Conservation (phyloP, 1,139 yeast genomes). For the Pichia terricola region DNA sequence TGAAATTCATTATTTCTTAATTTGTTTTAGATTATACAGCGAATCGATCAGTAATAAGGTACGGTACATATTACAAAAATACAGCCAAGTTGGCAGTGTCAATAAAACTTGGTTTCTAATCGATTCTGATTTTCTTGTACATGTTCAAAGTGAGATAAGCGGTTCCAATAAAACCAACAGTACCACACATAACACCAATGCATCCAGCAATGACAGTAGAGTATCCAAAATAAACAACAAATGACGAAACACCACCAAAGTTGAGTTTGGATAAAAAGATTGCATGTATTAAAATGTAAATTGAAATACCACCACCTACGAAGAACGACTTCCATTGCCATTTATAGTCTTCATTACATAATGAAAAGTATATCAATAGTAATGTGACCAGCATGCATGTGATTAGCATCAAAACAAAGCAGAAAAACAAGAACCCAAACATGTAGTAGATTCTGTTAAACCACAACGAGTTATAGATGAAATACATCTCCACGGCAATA, state of each 20-base stretch:
- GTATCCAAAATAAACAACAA: slow-evolving; percentile 80
- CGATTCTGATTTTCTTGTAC: slow-evolving; percentile 80
- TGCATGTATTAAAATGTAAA: slow-evolving; percentile 80
- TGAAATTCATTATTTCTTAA: too few relatives aligned
- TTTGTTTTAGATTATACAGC: too few relatives aligned
- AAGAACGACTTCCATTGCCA: slow-evolving; percentile 97
- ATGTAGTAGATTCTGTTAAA: slow-evolving; percentile 88
- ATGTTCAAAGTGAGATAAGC: slow-evolving; percentile 70
- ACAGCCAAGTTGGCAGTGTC: too few relatives aligned
- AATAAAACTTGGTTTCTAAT: slow-evolving; percentile 26
- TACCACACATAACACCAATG: slow-evolving; percentile 77
- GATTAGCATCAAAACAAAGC: slow-evolving; percentile 69
- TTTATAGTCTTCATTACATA: slow-evolving; percentile 85
- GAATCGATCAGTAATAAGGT: too few relatives aligned
- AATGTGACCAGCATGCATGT: slow-evolving; percentile 79
- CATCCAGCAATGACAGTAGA: slow-evolving; percentile 60
- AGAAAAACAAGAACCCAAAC: slow-evolving; percentile 93
- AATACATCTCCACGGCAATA: slow-evolving; percentile 89
- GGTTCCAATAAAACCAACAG: slow-evolving; percentile 74
- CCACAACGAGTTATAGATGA: slow-evolving; percentile 84
- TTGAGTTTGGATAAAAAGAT: slow-evolving; percentile 60
- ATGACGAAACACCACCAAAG: slow-evolving; percentile 67
- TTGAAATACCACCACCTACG: slow-evolving; percentile 82
- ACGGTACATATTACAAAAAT: too few relatives aligned
- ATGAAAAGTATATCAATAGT: slow-evolving; percentile 70